Conservation (phyloP, 1,284 basidiomycete species). For the Cryptococcus depauperatus region DNA sequence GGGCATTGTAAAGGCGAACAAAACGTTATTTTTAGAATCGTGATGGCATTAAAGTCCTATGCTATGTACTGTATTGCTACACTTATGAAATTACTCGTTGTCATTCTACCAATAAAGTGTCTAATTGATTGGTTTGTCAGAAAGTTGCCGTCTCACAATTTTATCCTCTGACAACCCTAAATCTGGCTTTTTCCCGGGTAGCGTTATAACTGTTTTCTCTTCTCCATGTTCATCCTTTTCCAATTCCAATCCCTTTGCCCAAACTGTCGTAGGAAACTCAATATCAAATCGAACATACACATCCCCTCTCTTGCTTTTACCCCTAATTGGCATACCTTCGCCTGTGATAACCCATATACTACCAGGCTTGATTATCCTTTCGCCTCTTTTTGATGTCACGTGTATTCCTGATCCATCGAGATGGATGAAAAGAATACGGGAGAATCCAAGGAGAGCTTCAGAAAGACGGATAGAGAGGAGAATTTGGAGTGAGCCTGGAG, state of each 20-base stretch:
- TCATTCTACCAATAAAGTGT: background rate
- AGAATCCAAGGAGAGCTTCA: conserved; percentile 83
- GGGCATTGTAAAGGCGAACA: too few relatives aligned
- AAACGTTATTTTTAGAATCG: background rate
- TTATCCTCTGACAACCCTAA: conserved; percentile 12
- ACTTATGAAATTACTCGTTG: too few relatives aligned
- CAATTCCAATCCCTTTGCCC: conserved; percentile 27
- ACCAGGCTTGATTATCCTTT: conserved; percentile 60
- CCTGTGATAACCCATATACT: conserved; percentile 65
- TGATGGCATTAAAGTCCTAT: background rate
- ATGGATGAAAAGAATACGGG: conserved; percentile 74
- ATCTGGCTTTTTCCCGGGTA: conserved; percentile 23
- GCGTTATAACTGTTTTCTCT: conserved; percentile 8
- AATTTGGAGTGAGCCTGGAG: conserved; percentile 28
- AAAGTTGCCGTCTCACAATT: conserved; percentile 13
- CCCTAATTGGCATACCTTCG: conserved; percentile 78
- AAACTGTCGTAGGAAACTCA: conserved; percentile 57
- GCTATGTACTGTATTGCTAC: background rate
- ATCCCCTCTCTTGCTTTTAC: conserved; percentile 63
- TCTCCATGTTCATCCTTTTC: too few relatives aligned
- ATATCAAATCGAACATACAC: conserved; percentile 71
- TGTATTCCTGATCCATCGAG: conserved; percentile 80
- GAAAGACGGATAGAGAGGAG: conserved; percentile 64
- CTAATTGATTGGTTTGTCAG: conserved; percentile 12
- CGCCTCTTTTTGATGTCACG: conserved; percentile 61